Conservation (phyloP, 768 basidiomycete genomes). For the Psilocybe cyanescens region DNA sequence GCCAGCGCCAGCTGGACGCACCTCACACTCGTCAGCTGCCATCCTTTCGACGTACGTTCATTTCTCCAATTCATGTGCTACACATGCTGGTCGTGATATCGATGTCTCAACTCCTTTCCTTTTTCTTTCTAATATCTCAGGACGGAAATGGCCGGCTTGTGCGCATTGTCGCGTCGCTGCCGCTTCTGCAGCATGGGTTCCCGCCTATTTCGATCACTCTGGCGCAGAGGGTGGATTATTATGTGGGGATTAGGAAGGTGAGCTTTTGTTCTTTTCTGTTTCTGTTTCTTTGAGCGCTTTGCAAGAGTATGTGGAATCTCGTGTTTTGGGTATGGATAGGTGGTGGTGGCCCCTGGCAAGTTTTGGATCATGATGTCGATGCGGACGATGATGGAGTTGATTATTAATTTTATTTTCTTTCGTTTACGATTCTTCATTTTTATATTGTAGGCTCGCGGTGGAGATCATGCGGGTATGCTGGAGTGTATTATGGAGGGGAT, state of each 20-base stretch:
- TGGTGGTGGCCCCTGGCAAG: no score
- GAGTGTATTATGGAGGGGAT: constrained; percentile 28
- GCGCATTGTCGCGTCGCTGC: constrained; percentile 34
- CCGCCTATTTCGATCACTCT: constrained; percentile 31
- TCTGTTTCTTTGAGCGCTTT: no score
- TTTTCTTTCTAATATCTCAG: constrained; percentile 9
- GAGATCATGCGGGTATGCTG: constrained; percentile 25
- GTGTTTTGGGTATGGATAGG: neutral
- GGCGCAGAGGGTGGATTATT: constrained; percentile 27
- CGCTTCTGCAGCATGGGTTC: constrained; percentile 31
- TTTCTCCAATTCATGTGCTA: no score
- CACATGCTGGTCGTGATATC: no score
- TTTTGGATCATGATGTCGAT: no score
- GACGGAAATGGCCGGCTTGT: constrained; percentile 35
- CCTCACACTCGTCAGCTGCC: constrained; percentile 29
- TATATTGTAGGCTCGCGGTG: constrained; percentile 22
- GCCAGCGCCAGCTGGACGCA: constrained; percentile 35
- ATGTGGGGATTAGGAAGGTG: constrained; percentile 27
- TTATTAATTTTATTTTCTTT: no score
- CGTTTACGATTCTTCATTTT: no score
- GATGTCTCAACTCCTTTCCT: no score
- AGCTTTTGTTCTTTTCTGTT: neutral
- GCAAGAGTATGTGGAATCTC: no score
- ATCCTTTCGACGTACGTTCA: constrained; percentile 32
- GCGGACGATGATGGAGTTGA: no score